Base-by-base conservation (phyloP, 1,284 basidiomycete genomes). In the Sanghuangporus weigelae region DNA sequence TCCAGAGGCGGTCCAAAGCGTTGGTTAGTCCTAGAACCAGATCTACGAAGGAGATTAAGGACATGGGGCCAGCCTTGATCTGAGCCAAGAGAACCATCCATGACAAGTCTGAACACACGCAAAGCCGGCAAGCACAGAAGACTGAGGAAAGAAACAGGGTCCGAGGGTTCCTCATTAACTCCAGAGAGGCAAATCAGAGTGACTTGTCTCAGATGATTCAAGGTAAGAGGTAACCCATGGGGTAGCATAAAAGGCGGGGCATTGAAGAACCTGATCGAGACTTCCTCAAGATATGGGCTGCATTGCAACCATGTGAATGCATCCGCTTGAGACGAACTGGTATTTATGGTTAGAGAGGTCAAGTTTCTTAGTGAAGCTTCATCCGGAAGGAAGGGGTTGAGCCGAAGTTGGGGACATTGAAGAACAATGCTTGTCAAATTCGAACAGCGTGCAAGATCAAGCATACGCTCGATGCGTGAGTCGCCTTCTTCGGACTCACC, bases 251-350 rank as follows among this genome's bases (percentile, higher is more conserved):
- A 57, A 3, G 42, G 42, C 12, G 54, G 36, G 14, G 61, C 61
- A 19, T 42, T 26, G 44, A 35, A 16, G 53, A 62, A 57, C 16
- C 50, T 40, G 35, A 57, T 57, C 5, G 42, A 57, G 39, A 57
- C 16, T 7, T n/a, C 36, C 19, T 48, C 61, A 31, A 62, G 55
- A 44, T 48, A 36, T 16, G 54, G 44, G 35, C 54, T 48, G n/a
- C 36, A 49, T 31, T 57, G 54, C 12, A 62, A 44, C 61, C 61
- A 62, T 12, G 38, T 36, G 19, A 57, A 57, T 16, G 61, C 61
- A 51, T 62, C 61, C 12, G 42, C 14, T 39, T 62, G 61, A 5
- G 54, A 62, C 16, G 31, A 12, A 31, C 40, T 57, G 35, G 26
- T 11, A n/a, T 38, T 31, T 23, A 62, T 11, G 14, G 38, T 44